Conservation (phyloP, 148 eudicot species). For the Camellia sinensis region DNA sequence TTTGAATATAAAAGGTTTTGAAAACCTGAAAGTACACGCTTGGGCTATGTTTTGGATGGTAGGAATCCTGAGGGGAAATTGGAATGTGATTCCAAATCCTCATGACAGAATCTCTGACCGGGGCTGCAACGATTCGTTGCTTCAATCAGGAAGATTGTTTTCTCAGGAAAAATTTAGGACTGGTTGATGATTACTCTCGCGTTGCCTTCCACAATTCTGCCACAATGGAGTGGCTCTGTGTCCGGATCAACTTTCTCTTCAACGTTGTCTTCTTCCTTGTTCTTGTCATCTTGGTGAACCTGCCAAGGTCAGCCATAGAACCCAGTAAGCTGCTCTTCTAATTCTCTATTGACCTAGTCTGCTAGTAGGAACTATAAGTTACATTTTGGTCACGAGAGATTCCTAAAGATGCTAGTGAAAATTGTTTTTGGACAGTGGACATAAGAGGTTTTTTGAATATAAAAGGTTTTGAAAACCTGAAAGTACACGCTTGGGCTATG, state of each 20-base stretch:
- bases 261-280: slow-evolving; percentile 79
- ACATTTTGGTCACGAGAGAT: neutral
- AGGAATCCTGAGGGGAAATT: no score
- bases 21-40: neutral
- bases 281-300: slow-evolving; percentile 68
- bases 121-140: slow-evolving; percentile 70
- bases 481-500: neutral
- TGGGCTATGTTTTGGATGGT: no score
- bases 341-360: neutral
- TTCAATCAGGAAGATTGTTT: slow-evolving; percentile 76
- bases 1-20: neutral
- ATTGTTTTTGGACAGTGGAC: slow-evolving; percentile 1
- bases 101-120: no score
- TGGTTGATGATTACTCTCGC: slow-evolving; percentile 75
- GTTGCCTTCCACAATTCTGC: slow-evolving; percentile 79
- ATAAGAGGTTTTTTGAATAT: neutral
- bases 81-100: no score
- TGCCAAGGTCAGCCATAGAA: slow-evolving; percentile 75
- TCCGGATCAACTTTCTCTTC: slow-evolving; percentile 77
- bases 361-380: neutral
- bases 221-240: slow-evolving; percentile 92
- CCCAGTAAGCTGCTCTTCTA: slow-evolving; percentile 60
- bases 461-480: neutral
- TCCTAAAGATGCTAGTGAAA: neutral
- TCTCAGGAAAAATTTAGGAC: slow-evolving; percentile 34